These are phyloP conservation scores for Breynia disticha DNA, from an alignment of 441 rosid species.

Conservation along the genomic window DNA sequence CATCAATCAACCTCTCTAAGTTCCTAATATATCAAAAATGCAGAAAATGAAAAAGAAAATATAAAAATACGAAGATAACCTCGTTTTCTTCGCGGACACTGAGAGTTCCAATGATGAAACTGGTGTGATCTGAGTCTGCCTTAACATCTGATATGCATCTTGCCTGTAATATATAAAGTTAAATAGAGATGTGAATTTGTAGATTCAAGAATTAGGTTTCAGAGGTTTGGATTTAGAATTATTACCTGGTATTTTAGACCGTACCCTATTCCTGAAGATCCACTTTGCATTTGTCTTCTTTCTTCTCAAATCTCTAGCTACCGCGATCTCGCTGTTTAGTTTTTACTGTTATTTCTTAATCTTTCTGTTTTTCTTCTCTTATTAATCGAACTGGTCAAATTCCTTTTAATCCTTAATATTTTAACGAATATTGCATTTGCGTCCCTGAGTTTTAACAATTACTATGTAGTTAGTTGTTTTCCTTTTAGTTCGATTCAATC, in stretches of 20 bases:
- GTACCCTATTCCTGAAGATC: constrained; percentile 73
- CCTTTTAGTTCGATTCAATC: no score
- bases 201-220: constrained; percentile 1
- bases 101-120: constrained; percentile 86
- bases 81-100: constrained; percentile 83
- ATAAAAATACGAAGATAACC: constrained; percentile 22
- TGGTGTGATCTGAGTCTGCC: constrained; percentile 83
- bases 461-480: no score
- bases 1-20: background rate
- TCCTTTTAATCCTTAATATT: no score
- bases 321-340: no score
- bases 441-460: no score
- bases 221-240: background rate
- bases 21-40: background rate
- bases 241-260: constrained; percentile 90
- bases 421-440: no score
- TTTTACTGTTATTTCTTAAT: no score
- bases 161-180: constrained; percentile 33
- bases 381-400: no score
- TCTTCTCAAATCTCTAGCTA: no score
- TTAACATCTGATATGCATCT: constrained; percentile 85
- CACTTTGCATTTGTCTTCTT: constrained; percentile 55
- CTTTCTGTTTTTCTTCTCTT: no score
- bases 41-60: background rate
- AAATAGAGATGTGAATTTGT: background rate